phyloP scores from a whole-genome alignment of 192 early-diverging fungal species.

The Linnemannia elongata region DNA sequence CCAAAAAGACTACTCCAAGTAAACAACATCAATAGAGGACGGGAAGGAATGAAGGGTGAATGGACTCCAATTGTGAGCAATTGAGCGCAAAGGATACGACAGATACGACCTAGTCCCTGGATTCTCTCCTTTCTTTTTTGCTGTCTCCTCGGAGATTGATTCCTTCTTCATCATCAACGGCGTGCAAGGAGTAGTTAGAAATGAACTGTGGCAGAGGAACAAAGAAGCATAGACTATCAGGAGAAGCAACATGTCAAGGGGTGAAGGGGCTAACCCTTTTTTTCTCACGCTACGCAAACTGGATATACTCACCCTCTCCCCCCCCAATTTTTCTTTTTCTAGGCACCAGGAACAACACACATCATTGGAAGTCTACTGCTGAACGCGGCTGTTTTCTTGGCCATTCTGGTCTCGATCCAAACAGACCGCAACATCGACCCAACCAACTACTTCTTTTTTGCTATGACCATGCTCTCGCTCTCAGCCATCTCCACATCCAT shows the following conservation, averaged over 20 bases:
- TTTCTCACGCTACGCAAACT: neutral
- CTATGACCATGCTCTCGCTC: slow-evolving; percentile 66
- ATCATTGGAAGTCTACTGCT: slow-evolving; percentile 65
- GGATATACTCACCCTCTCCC: neutral
- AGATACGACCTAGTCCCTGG: neutral
- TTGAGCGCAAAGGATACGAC: neutral
- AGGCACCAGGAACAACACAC: slow-evolving; percentile 48
- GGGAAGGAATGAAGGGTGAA: neutral
- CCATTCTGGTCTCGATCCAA: slow-evolving; percentile 64
- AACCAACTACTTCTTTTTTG: slow-evolving; percentile 74
- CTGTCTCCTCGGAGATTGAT: slow-evolving; percentile 11
- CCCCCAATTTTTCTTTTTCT: neutral
- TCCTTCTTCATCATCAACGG: neutral
- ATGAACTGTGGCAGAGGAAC: neutral
- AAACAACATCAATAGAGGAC: neutral
- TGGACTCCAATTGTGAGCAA: neutral
- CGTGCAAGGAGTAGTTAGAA: neutral
- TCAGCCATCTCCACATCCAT: slow-evolving; percentile 73
- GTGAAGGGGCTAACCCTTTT: neutral
- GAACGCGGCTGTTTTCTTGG: slow-evolving; percentile 67
- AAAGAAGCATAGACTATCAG: neutral
- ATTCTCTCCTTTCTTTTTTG: slow-evolving; percentile 2
- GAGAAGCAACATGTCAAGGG: neutral
- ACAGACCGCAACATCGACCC: slow-evolving; percentile 61
- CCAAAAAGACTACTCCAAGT: neutral